Evolutionary conservation across 2,329 filamentous ascomycete genomes (phyloP).

Genomic region (Arachnopeziza araneosa): DNA sequence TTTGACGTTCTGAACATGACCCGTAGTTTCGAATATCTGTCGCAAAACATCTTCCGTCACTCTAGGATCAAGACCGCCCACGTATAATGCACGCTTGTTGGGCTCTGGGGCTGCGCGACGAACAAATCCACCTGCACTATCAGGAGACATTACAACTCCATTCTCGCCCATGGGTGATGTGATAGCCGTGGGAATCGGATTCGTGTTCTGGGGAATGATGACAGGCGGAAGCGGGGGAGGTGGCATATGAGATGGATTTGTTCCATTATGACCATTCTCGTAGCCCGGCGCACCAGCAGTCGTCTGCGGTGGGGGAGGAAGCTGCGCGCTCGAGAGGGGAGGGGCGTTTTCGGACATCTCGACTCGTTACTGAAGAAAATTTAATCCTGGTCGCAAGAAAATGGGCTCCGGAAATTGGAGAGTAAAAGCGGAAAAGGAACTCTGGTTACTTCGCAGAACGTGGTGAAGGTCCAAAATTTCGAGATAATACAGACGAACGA

Average conservation of each 20-base stretch:
- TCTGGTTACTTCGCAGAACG: constrained; percentile 13
- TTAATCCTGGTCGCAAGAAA: constrained; percentile 13
- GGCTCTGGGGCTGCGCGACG: constrained; percentile 93
- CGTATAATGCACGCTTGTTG: constrained; percentile 96
- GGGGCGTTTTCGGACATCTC: constrained; percentile 75
- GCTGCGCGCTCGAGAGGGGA: constrained; percentile 56
- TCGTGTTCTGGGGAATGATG: constrained; percentile 91
- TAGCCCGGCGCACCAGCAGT: constrained; percentile 70
- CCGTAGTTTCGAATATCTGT: constrained; percentile 98
- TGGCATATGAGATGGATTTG: constrained; percentile 72
- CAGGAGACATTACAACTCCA: constrained; percentile 73
- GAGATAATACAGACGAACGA: constrained; percentile 20
- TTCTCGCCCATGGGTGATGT: constrained; percentile 74
- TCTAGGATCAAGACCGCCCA: constrained; percentile 88
- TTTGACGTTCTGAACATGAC: constrained; percentile 97
- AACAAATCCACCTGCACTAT: constrained; percentile 72
- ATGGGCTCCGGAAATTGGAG: constrained; percentile 20
- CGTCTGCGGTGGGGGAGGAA: constrained; percentile 64
- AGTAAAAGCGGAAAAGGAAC: constrained; percentile 7
- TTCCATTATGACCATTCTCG: constrained; percentile 62
- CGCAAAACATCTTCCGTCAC: constrained; percentile 95
- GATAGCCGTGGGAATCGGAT: constrained; percentile 88
- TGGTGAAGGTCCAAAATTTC: constrained; percentile 16
- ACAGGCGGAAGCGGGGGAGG: constrained; percentile 80
- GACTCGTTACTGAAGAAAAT: constrained; percentile 16